Base-by-base conservation (phyloP, 2,329 filamentous ascomycete genomes). In the Aspergillus thermomutatus region DNA sequence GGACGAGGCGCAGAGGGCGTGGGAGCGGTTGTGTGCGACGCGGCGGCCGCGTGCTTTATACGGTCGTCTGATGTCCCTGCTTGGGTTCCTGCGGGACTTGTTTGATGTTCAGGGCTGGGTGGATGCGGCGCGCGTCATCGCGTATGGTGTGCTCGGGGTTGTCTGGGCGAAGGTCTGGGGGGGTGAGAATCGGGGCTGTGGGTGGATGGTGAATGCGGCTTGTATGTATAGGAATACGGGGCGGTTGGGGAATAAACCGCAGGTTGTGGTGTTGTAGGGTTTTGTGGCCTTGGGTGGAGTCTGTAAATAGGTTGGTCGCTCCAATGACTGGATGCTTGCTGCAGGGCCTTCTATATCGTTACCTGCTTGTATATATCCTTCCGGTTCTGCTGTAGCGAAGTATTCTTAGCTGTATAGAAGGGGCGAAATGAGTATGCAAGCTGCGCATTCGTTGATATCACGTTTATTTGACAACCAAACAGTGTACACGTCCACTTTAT, bases 1-100 rank as follows among this genome's bases (percentile, higher is more conserved):
- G 81, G 90, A 94, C 71, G 82, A 86, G 26, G 83, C 85, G 58
- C 90, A 95, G 72, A 77, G 76, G 31, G 82, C 83, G 1, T 92
- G 91, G 74, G 90, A 93, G 74, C 77, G 79, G n/a, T 79, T 91
- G 25, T 79, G 82, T 67, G 68, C 69, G 2, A 71, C 75, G 9
- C 63, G 76, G 50, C 58, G 72, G 41, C 48, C 62, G 41, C 66
- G 68, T 1, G 67, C 66, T 3, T 60, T 61, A 3, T 47, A 64
- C 45, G 57, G 64, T 31, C 63, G 69, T 11, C 31, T 72, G n/a
- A 43, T 59, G 23, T 60, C 60, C 14, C 45, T 70, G 21, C 28
- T 65, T 2, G 69, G 74, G 0, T 64, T 72, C 46, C 31, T 76
- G 2, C 61, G 70, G 1, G 76, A 78, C 54, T 19, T 77, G 7